Conservation (phyloP, 139 green algal genomes). For the Nannochloris sp. region DNA sequence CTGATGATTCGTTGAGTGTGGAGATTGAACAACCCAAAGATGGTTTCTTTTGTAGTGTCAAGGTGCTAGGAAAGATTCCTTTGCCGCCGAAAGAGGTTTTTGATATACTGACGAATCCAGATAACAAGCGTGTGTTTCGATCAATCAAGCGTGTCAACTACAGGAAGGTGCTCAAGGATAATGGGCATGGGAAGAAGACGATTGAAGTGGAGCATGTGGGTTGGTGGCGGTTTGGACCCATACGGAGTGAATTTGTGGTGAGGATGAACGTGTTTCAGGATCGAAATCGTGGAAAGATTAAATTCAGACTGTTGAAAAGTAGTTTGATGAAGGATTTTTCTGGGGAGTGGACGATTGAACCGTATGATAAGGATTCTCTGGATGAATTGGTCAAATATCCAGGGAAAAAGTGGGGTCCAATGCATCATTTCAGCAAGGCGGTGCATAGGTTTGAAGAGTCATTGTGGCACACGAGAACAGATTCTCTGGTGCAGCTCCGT, state of each 20-base stretch:
- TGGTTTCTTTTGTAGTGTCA: conserved; percentile 9
- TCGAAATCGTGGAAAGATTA: conserved; percentile 15
- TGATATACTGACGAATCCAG: conserved; percentile 37
- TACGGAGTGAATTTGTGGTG: conserved; percentile 24
- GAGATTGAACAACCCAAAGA: conserved; percentile 14
- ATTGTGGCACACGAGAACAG: not conserved
- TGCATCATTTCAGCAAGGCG: conserved; percentile 7
- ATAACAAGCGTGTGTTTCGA: conserved; percentile 42
- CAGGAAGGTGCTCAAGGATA: conserved; percentile 41
- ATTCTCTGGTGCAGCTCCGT: conserved; percentile 42
- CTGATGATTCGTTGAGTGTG: conserved; percentile 16
- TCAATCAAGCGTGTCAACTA: conserved; percentile 44
- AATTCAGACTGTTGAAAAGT: not conserved
- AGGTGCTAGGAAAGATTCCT: conserved; percentile 19
- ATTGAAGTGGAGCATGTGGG: conserved; percentile 49
- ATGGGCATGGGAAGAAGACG: conserved; percentile 23
- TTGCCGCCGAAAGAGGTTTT: conserved; percentile 43
- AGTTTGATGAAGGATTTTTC: conserved; percentile 10
- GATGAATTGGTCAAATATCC: conserved; percentile 8
- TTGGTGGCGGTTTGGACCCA: conserved; percentile 31
- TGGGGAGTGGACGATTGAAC: conserved; percentile 1
- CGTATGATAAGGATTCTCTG: conserved; percentile 2
- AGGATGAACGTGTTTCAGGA: conserved; percentile 31
- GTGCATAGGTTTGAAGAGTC: conserved; percentile 7
- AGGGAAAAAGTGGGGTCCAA: conserved; percentile 3